Evolutionary conservation across 768 basidiomycete species (phyloP).

Genomic region (Dentipellis fragilis): DNA sequence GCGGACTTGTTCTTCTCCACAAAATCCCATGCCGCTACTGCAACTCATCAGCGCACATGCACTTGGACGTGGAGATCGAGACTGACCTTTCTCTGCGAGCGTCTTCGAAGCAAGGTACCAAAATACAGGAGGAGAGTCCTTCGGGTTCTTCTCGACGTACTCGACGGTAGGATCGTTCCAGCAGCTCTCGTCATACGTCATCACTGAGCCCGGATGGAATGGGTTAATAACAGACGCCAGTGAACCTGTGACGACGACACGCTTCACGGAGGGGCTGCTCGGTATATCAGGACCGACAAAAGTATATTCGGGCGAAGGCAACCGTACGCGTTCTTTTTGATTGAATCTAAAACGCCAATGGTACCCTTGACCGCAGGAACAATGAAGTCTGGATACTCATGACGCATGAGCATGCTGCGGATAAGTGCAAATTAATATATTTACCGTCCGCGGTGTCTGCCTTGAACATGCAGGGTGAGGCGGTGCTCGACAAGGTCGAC

Average conservation of each 20-base stretch:
- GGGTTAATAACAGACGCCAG: constrained; percentile 20
- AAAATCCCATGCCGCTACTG: constrained; percentile 27
- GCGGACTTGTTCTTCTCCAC: constrained; percentile 16
- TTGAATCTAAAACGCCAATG: constrained; percentile 22
- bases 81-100: constrained; percentile 25
- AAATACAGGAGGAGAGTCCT: constrained; percentile 12
- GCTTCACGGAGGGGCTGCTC: constrained; percentile 26
- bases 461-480: constrained; percentile 22
- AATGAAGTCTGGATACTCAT: constrained; percentile 20
- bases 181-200: constrained; percentile 13
- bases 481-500: constrained; percentile 29
- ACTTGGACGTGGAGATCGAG: too few species aligned
- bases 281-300: too few species aligned
- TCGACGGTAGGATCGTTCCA: constrained; percentile 23
- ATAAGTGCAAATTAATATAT: background rate
- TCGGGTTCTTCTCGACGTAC: constrained; percentile 21
- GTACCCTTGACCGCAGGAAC: constrained; percentile 33
- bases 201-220: background rate
- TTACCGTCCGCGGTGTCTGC: constrained; percentile 13
- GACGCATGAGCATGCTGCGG: background rate
- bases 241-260: constrained; percentile 34
- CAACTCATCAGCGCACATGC: background rate
- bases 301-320: background rate
- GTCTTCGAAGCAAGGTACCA: constrained; percentile 25
- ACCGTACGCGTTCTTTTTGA: constrained; percentile 21